Base-by-base conservation (phyloP, 1,284 basidiomycete species). In the Dichomitus squalens region DNA sequence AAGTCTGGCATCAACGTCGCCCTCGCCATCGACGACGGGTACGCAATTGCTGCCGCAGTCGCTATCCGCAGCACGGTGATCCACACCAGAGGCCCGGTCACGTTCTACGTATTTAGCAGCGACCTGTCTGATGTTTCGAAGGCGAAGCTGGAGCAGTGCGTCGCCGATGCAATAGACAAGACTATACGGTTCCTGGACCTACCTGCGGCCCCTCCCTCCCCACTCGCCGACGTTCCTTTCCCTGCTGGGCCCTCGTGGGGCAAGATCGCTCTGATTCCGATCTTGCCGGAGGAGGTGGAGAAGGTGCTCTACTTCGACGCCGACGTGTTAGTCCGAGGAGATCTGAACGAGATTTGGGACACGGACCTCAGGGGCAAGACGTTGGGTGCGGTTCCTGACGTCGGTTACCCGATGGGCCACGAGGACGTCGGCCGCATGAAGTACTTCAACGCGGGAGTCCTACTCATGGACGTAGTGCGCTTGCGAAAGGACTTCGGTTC, bases 381-480 rank as follows among this genome's bases (percentile, higher is more conserved):
- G 2, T 48, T 86, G 21, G 83, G 73, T 1, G 82, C 83, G 1
- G 75, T 63, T 8, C 61, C 67, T 3, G 83, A 86, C 65, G 73
- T 85, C n/a, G 83, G 83, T 1, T 73, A 66, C 57, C 83, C 83
- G 0, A 71, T 73, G 66, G 82, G 84, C 0, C 78, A 81, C 60
- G 65, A 68, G 0, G 70, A 57, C 1, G 36, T 75, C 6, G 63
- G 68, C 7, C 55, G 59, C 35, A 66, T 57, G 0, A 69, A 73
- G 6, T 83, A 85, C 64, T 85, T 85, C 73, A 86, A 85, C 52
- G 78, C 81, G 0, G 84, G 83, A 0, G 79, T 86, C 18, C 64
- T 86, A 49, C 67, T 85, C 11, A 58, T 85, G 56, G 77, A 85
- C 66, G 70, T 85, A 35, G 66, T 79, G 0, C 71, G 70, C 39